Base-by-base conservation (phyloP, 2,329 filamentous ascomycete genomes). In the Cryphonectria parasitica region DNA sequence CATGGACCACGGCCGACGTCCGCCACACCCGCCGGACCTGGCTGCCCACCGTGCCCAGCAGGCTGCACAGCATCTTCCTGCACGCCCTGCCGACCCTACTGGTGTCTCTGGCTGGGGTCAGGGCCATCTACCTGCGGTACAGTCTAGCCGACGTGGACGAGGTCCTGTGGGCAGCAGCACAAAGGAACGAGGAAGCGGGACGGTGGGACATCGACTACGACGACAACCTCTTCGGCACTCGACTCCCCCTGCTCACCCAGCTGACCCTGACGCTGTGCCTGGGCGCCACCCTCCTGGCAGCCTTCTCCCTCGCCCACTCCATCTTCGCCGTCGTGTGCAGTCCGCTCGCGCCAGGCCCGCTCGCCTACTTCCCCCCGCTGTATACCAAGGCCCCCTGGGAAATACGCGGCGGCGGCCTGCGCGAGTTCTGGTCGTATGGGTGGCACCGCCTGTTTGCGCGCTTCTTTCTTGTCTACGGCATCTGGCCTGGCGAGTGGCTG, bases 381-480 rank as follows among this genome's bases (percentile, higher is more conserved):
- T 83, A 83, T 72, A 82, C 81, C 4, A 80, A 76, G 0, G 76
- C 79, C 11, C 76, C 82, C 11, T 83, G 82, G 82, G 77, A 80
- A 43, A 76, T 83, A 56, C 78, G 75, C 0, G 79, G 75, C 0
- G 79, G 77, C 1, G 80, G 36, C 36, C 36, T 83, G 8, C 75
- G 81, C 31, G 74, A 74, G 15, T 83, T 83, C 74, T 83, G 82
- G 82, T 80, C 79, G 8, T 82, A 82, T 65, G 82, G 82, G 31
- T 83, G 82, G 82, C 82, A 83, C 73, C 76, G 82, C 7, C 75
- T 83, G 0, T 83, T 83, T 68, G 82, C 82, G 1, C 77, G 82
- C 11, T 73, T 83, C 25, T 83, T 83, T 71, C 76, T 83, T 6
- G 82, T 83, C 5, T 83, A 82, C 69, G 82, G 82, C 7, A 79